phyloP scores from a whole-genome alignment of 139 green algal genomes.

The Nannochloris sp. region DNA sequence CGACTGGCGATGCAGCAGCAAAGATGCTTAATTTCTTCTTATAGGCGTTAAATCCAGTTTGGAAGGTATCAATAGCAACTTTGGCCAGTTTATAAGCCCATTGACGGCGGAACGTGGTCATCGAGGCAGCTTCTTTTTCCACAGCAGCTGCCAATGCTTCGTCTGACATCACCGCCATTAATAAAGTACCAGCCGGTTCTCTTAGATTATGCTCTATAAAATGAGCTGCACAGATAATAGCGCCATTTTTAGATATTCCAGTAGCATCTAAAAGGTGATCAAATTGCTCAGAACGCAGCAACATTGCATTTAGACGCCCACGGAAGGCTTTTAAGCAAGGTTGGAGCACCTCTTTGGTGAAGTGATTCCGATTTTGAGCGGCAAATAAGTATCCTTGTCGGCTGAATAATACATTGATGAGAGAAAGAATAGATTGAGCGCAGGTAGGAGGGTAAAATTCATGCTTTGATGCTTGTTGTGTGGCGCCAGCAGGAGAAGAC shows the following conservation, averaged over 20 bases:
- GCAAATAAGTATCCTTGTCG: slow-evolving; percentile 5
- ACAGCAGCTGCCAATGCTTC: background rate
- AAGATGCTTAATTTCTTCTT: background rate
- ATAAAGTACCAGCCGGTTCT: slow-evolving; percentile 22
- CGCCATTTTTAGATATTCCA: slow-evolving; percentile 30
- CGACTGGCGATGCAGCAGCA: background rate
- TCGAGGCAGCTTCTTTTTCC: slow-evolving; percentile 22
- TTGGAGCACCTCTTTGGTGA: background rate
- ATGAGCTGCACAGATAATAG: slow-evolving; percentile 30
- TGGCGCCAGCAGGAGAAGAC: background rate
- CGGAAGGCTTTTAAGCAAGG: slow-evolving; percentile 11
- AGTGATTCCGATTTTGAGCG: background rate
- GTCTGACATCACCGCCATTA: slow-evolving; percentile 10
- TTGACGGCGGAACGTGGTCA: slow-evolving; percentile 28
- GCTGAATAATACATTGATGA: slow-evolving; percentile 2
- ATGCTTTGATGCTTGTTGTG: background rate
- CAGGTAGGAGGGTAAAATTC: slow-evolving; percentile 8
- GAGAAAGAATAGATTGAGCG: background rate
- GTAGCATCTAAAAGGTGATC: slow-evolving; percentile 22
- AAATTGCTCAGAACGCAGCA: slow-evolving; percentile 27
- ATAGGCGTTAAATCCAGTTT: slow-evolving; percentile 7
- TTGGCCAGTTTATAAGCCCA: slow-evolving; percentile 44
- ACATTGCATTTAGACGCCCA: slow-evolving; percentile 7
- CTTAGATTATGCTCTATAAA: slow-evolving; percentile 38
- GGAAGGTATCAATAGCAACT: slow-evolving; percentile 31